These are phyloP conservation scores for Trichoderma asperellum DNA, from an alignment of 2,329 filamentous ascomycete genomes.

Conservation along the genomic window DNA sequence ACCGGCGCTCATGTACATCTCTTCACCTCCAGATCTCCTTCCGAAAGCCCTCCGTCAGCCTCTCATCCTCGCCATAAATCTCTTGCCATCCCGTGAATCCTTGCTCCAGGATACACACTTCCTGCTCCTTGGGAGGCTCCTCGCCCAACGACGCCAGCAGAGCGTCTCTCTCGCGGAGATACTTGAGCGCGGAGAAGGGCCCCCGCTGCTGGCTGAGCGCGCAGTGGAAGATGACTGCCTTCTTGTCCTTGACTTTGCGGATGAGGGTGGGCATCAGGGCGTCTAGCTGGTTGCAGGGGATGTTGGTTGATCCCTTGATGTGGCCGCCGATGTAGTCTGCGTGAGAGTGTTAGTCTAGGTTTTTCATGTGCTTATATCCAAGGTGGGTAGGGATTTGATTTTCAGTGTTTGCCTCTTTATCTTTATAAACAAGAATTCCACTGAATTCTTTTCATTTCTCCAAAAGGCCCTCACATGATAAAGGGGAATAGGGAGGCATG, in stretches of 20 bases:
- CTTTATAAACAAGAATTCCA: background rate
- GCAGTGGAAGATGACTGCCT: conserved; percentile 93
- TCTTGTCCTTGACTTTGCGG: conserved; percentile 73
- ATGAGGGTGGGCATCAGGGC: conserved; percentile 81
- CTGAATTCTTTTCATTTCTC: background rate
- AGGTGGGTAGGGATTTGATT: no score
- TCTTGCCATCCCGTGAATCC: conserved; percentile 93
- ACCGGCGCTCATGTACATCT: background rate
- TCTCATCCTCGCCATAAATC: conserved; percentile 73
- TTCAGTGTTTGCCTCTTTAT: background rate
- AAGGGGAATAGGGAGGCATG: background rate
- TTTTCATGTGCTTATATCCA: background rate
- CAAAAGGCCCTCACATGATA: background rate
- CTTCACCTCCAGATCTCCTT: conserved; percentile 78
- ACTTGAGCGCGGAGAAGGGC: conserved; percentile 79
- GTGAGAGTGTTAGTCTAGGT: background rate
- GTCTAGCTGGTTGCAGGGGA: conserved; percentile 74
- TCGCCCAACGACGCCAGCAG: conserved; percentile 42
- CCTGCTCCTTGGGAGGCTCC: conserved; percentile 55
- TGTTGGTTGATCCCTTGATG: conserved; percentile 76
- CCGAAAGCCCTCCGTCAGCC: conserved; percentile 80
- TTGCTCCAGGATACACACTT: conserved; percentile 77
- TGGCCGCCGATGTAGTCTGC: conserved; percentile 89
- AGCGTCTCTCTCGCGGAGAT: conserved; percentile 71
- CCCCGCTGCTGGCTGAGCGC: conserved; percentile 89